A percentile compares a stretch with the other conserved stretches of the same genome.
Evolutionary conservation across 208 protist genomes (phyloP).

Genomic region (Lotmaria passim): DNA sequence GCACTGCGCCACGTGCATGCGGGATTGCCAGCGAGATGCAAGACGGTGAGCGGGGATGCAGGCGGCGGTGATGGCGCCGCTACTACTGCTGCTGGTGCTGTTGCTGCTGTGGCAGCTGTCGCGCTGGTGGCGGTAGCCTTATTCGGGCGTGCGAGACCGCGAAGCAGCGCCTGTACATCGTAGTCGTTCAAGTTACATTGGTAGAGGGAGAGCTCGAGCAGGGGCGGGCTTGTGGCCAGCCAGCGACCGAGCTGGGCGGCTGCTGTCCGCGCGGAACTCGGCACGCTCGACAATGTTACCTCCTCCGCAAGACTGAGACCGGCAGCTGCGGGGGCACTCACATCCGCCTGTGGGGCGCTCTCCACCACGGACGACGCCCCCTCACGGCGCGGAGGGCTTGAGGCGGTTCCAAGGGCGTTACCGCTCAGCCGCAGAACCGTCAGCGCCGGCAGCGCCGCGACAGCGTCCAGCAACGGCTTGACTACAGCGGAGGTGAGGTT

Average conservation of each 20-base stretch:
- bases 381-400: conserved; percentile 3
- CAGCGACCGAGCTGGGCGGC: conserved; percentile 36
- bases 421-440: conserved; percentile 57
- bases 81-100: no score
- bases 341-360: no score
- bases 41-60: conserved; percentile 1
- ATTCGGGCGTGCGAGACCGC: conserved; percentile 30
- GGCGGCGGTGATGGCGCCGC: background rate
- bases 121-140: no score
- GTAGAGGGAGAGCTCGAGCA: conserved; percentile 60
- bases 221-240: conserved; percentile 43
- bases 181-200: conserved; percentile 68
- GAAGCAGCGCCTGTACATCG: conserved; percentile 50
- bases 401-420: conserved; percentile 49
- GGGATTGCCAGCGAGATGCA: conserved; percentile 30
- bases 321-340: no score
- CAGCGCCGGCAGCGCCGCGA: conserved; percentile 32
- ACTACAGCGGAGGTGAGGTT: conserved; percentile 35
- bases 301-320: background rate
- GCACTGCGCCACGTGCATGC: conserved; percentile 32
- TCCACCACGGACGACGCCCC: no score
- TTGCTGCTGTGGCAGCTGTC: no score
- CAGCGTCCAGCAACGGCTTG: conserved; percentile 32
- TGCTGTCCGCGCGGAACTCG: background rate
- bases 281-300: background rate